These are phyloP conservation scores for Xylaria palmicola DNA, from an alignment of 495 filamentous ascomycete species.

Conservation along the genomic window DNA sequence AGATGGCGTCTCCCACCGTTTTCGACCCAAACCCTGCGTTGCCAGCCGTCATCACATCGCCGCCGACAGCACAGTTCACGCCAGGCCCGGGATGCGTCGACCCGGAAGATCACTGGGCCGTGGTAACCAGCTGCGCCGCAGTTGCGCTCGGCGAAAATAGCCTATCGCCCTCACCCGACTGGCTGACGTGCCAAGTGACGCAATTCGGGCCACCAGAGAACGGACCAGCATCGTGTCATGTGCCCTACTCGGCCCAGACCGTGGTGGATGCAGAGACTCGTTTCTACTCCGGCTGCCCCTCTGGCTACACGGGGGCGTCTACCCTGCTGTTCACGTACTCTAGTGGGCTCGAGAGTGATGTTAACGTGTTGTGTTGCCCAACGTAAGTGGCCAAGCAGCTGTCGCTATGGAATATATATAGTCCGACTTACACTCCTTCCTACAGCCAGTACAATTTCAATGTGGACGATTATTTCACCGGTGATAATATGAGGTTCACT, in stretches of 20 bases:
- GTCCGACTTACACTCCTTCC: not conserved
- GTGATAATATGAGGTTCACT: not conserved
- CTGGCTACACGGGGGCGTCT: slow-evolving; percentile 1
- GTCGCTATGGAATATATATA: not conserved
- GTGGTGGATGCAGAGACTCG: slow-evolving; percentile 40
- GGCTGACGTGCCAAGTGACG: slow-evolving; percentile 17
- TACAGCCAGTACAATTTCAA: slow-evolving; percentile 6
- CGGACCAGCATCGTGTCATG: slow-evolving; percentile 1
- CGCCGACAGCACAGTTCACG: slow-evolving; percentile 13
- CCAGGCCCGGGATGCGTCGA: slow-evolving; percentile 14
- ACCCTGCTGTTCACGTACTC: not conserved
- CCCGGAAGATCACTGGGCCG: slow-evolving; percentile 15
- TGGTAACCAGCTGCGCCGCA: slow-evolving; percentile 12
- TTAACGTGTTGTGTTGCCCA: slow-evolving; percentile 7
- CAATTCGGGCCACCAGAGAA: slow-evolving; percentile 8
- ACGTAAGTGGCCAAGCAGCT: slow-evolving; percentile 1
- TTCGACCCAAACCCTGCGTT: not conserved
- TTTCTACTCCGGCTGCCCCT: slow-evolving; percentile 17
- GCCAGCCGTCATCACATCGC: slow-evolving; percentile 8
- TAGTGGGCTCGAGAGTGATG: not conserved
- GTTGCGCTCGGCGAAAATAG: not conserved
- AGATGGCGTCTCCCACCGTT: not conserved
- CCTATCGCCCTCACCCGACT: slow-evolving; percentile 8
- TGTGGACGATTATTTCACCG: not conserved
- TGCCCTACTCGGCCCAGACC: slow-evolving; percentile 6